Conservation (phyloP, 108 stramenopile genomes). For the Parmales sp. region DNA sequence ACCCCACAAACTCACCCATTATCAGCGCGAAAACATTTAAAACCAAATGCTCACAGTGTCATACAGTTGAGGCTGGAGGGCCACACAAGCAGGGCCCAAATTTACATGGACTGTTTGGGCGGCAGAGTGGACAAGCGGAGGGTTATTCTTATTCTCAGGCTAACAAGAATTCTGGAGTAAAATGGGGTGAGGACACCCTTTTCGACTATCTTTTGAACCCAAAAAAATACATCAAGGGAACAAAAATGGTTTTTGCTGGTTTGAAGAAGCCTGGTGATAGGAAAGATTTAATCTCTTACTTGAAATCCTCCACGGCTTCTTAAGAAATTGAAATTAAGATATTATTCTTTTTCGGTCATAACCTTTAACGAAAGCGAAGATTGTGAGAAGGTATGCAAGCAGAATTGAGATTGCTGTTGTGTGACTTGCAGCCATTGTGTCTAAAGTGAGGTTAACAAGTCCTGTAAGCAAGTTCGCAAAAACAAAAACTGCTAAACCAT, state of each 20-base stretch:
- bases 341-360: no score
- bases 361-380: no score
- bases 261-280: slow-evolving; percentile 94
- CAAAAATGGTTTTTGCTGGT: slow-evolving; percentile 99
- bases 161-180: slow-evolving; percentile 94
- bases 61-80: slow-evolving; percentile 94
- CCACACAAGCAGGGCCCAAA: slow-evolving; percentile 99
- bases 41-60: slow-evolving; percentile 98
- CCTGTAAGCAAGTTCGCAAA: no score
- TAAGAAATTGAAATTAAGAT: no score
- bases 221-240: slow-evolving; percentile 99
- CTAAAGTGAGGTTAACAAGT: no score
- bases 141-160: slow-evolving; percentile 93
- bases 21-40: no score
- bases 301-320: slow-evolving; percentile 68
- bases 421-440: no score
- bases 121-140: slow-evolving; percentile 87
- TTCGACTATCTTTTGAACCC: slow-evolving; percentile 95
- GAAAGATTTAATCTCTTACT: slow-evolving; percentile 97
- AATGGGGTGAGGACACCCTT: slow-evolving; percentile 89
- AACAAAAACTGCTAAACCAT: no score
- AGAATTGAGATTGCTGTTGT: no score
- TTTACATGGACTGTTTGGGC: slow-evolving; percentile 96
- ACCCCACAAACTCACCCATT: no score
- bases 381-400: no score